phyloP scores from a whole-genome alignment of 1,284 basidiomycete genomes.

The Ceratobasidium sp. region DNA sequence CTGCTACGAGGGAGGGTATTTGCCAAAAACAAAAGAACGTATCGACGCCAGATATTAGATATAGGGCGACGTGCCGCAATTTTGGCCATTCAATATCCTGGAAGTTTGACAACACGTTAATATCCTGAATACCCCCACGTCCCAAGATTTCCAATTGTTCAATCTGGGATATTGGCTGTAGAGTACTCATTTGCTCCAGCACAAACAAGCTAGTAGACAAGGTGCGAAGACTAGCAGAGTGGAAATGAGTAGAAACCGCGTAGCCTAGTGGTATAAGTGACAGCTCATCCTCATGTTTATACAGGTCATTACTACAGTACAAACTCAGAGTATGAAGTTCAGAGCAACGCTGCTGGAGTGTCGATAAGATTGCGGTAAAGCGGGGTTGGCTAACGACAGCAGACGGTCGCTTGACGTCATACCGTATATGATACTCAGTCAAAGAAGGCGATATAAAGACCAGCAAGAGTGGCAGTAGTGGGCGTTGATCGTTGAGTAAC shows the following conservation, averaged over 20 bases:
- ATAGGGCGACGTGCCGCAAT: background rate
- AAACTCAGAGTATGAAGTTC: background rate
- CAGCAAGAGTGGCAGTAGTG: background rate
- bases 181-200: background rate
- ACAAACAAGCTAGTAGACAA: background rate
- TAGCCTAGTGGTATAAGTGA: background rate
- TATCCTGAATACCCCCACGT: too few relatives aligned
- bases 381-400: background rate
- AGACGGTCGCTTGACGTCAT: background rate
- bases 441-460: slow-evolving; percentile 25
- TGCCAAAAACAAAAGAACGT: background rate
- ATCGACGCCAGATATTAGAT: background rate
- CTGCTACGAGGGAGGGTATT: background rate
- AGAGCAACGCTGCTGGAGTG: background rate
- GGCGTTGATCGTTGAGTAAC: background rate
- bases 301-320: background rate
- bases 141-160: background rate
- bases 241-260: background rate
- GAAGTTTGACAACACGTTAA: background rate
- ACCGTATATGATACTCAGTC: background rate
- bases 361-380: background rate
- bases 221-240: background rate
- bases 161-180: background rate
- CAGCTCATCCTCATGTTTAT: background rate
- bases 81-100: background rate